phyloP scores from a whole-genome alignment of 139 green algal genomes.

The Chlorella sp. region DNA sequence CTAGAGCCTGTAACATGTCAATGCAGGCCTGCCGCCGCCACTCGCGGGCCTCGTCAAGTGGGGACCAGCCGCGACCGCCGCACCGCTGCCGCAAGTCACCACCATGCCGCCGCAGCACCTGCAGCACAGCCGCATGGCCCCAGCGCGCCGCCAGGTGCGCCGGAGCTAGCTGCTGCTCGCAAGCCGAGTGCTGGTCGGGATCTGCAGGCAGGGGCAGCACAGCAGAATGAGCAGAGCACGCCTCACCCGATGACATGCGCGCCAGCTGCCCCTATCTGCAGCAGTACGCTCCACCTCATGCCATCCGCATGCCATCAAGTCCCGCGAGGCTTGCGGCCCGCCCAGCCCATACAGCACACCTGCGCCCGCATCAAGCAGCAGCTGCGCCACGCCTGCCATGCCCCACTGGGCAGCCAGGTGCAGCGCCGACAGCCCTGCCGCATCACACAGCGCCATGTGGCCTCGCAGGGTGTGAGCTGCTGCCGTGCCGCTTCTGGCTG shows the following conservation, averaged over 20 bases:
- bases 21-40: slow-evolving; percentile 14
- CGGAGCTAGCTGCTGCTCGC: not conserved
- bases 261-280: too few species aligned
- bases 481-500: not conserved
- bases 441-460: slow-evolving; percentile 6
- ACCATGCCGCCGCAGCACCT: slow-evolving; percentile 1
- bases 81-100: not conserved
- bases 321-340: too few species aligned
- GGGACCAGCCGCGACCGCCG: not conserved
- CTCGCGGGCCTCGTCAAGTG: slow-evolving; percentile 23
- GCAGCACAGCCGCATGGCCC: slow-evolving; percentile 25
- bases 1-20: not conserved
- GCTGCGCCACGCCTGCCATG: slow-evolving; percentile 10
- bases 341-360: not conserved
- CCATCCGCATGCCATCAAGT: too few species aligned
- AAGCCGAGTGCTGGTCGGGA: slow-evolving; percentile 5
- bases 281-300: too few species aligned
- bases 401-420: slow-evolving; percentile 43
- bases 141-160: slow-evolving; percentile 33
- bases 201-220: slow-evolving; percentile 38
- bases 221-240: too few species aligned
- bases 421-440: not conserved
- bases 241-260: too few species aligned
- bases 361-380: slow-evolving; percentile 13
- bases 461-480: not conserved